Percentiles rank a stretch among this genome's conserved stretches.
Conservation (phyloP, 2,329 filamentous ascomycete species). For the Penicillium concentricum region DNA sequence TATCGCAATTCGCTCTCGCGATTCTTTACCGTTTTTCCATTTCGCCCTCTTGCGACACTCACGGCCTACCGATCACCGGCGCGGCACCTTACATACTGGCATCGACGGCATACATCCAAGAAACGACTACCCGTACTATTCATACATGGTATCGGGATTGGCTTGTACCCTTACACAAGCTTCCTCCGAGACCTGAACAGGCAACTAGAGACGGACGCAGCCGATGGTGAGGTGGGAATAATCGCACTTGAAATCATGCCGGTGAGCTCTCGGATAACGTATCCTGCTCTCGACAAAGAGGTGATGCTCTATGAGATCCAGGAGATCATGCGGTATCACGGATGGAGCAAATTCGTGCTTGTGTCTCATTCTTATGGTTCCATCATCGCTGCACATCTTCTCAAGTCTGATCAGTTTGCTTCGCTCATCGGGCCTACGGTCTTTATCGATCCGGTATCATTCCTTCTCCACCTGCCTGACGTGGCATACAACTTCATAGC, state of each 20-base stretch:
- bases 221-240: constrained; percentile 5
- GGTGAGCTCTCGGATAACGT: constrained; percentile 62
- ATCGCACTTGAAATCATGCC: constrained; percentile 61
- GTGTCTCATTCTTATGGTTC: constrained; percentile 65
- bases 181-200: constrained; percentile 54
- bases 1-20: constrained; percentile 44
- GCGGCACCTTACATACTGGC: constrained; percentile 61
- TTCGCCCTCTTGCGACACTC: constrained; percentile 53
- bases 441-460: constrained; percentile 63
- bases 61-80: constrained; percentile 51
- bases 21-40: constrained; percentile 57
- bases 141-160: constrained; percentile 69
- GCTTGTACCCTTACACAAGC: constrained; percentile 60
- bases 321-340: constrained; percentile 57
- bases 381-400: constrained; percentile 61
- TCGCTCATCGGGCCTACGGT: constrained; percentile 39
- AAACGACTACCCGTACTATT: constrained; percentile 62
- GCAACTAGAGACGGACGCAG: neutral
- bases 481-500: constrained; percentile 71
- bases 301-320: constrained; percentile 59
- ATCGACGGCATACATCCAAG: constrained; percentile 61
- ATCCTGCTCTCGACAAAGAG: constrained; percentile 50
- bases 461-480: constrained; percentile 67
- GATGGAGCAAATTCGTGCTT: constrained; percentile 59
- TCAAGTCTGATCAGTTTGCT: constrained; percentile 51